These are phyloP conservation scores for Delphinella strobiligena DNA, from an alignment of 2,329 filamentous ascomycete species.

Conservation along the genomic window DNA sequence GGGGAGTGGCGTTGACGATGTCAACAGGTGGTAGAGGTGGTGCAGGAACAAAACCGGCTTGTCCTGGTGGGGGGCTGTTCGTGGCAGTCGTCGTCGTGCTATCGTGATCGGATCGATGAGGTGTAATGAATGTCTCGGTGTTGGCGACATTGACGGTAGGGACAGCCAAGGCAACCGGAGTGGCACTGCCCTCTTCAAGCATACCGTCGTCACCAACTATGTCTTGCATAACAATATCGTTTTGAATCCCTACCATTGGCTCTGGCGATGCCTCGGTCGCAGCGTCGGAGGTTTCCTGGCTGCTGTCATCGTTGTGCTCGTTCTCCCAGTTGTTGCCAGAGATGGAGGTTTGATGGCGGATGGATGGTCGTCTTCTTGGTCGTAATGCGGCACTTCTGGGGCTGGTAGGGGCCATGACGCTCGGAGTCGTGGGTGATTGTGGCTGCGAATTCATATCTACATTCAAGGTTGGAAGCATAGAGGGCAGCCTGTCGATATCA, in stretches of 20 bases:
- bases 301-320: constrained; percentile 68
- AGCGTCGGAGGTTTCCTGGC: constrained; percentile 44
- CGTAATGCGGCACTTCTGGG: constrained; percentile 37
- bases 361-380: constrained; percentile 63
- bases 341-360: constrained; percentile 75
- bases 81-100: constrained; percentile 66
- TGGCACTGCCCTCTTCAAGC: constrained; percentile 52
- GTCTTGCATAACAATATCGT: constrained; percentile 74
- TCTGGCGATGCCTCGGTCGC: constrained; percentile 30
- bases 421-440: constrained; percentile 77
- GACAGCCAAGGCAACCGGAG: constrained; percentile 61
- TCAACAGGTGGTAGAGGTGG: constrained; percentile 41
- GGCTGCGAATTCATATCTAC: constrained; percentile 73
- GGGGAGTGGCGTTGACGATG: constrained; percentile 60
- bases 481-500: constrained; percentile 70
- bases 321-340: constrained; percentile 67
- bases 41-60: constrained; percentile 2
- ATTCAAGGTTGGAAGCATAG: constrained; percentile 61
- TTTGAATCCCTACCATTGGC: constrained; percentile 67
- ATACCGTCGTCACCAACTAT: constrained; percentile 75
- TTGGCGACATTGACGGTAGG: constrained; percentile 74
- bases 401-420: constrained; percentile 46
- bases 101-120: constrained; percentile 71
- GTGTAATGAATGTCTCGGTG: constrained; percentile 89
- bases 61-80: constrained; percentile 31